These are phyloP conservation scores for Pseudozyma hubeiensis DNA, from an alignment of 1,284 basidiomycete species.

Conservation along the genomic window DNA sequence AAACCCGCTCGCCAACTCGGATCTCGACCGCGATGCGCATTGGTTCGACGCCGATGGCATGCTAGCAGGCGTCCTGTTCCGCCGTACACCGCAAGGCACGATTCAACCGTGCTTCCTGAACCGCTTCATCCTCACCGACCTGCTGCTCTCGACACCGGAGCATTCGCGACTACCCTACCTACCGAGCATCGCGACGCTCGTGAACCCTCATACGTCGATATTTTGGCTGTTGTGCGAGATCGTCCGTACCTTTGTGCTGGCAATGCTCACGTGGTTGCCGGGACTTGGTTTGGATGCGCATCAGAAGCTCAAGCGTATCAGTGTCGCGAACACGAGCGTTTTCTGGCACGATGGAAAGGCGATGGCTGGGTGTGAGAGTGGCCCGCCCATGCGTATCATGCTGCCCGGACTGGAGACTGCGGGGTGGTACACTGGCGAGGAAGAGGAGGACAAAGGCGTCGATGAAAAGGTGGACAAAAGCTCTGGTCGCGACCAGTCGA, in stretches of 20 bases:
- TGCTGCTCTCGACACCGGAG: slow-evolving; percentile 62
- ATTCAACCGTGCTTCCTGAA: slow-evolving; percentile 68
- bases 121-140: slow-evolving; percentile 69
- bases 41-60: slow-evolving; percentile 70
- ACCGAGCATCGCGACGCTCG: slow-evolving; percentile 72
- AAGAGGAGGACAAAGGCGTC: slow-evolving; percentile 23
- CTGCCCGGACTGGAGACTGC: slow-evolving; percentile 71
- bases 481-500: slow-evolving; percentile 2
- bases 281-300: slow-evolving; percentile 32
- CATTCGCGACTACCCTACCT: slow-evolving; percentile 67
- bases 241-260: slow-evolving; percentile 66
- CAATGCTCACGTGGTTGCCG: slow-evolving; percentile 66
- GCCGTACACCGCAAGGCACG: slow-evolving; percentile 30
- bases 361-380: slow-evolving; percentile 72
- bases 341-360: slow-evolving; percentile 70
- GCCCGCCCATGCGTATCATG: slow-evolving; percentile 70
- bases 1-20: slow-evolving; percentile 68
- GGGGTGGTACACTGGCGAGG: slow-evolving; percentile 69
- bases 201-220: slow-evolving; percentile 70
- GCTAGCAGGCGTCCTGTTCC: slow-evolving; percentile 72
- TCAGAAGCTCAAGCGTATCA: slow-evolving; percentile 50
- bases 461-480: not conserved
- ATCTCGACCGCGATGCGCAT: slow-evolving; percentile 60
- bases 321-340: slow-evolving; percentile 71
- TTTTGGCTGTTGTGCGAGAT: slow-evolving; percentile 69